These are phyloP conservation scores for Skeletonema grethae DNA, from an alignment of 108 stramenopile species.

Conservation along the genomic window DNA sequence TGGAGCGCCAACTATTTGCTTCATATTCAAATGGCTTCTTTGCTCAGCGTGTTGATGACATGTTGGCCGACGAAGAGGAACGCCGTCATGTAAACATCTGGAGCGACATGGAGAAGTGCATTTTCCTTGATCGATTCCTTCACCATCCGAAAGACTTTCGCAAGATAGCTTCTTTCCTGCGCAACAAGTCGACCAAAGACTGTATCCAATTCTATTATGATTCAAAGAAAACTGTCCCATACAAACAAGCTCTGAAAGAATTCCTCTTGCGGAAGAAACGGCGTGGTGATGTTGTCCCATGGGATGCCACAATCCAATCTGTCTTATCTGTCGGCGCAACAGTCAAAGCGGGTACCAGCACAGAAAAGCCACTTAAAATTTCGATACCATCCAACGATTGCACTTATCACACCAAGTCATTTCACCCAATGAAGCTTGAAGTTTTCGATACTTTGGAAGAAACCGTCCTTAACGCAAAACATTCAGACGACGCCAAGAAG, in stretches of 20 bases:
- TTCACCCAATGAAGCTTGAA: conserved; percentile 77
- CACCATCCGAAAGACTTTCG: conserved; percentile 97
- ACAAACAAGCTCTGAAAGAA: conserved; percentile 86
- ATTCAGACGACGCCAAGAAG: conserved; percentile 28
- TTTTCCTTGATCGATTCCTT: conserved; percentile 95
- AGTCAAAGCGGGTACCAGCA: conserved; percentile 60
- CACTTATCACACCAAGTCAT: conserved; percentile 55
- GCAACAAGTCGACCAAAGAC: conserved; percentile 89
- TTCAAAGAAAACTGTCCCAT: conserved; percentile 86
- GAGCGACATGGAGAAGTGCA: conserved; percentile 98
- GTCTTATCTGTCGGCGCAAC: conserved; percentile 71
- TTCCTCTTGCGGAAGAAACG: conserved; percentile 79
- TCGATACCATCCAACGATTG: conserved; percentile 60
- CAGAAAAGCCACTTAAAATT: conserved; percentile 74
- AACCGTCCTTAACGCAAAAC: conserved; percentile 31
- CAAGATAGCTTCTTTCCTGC: conserved; percentile 90
- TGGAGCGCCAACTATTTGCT: conserved; percentile 70
- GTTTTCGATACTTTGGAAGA: conserved; percentile 60
- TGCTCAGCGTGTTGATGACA: conserved; percentile 57
- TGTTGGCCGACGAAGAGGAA: conserved; percentile 57
- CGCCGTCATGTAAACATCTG: conserved; percentile 60
- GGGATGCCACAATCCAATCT: conserved; percentile 87
- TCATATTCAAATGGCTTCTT: conserved; percentile 67
- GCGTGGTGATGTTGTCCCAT: conserved; percentile 64
- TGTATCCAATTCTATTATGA: conserved; percentile 94